Conservation (phyloP, 1,284 basidiomycete genomes). For the Trichosporon ovoides region DNA sequence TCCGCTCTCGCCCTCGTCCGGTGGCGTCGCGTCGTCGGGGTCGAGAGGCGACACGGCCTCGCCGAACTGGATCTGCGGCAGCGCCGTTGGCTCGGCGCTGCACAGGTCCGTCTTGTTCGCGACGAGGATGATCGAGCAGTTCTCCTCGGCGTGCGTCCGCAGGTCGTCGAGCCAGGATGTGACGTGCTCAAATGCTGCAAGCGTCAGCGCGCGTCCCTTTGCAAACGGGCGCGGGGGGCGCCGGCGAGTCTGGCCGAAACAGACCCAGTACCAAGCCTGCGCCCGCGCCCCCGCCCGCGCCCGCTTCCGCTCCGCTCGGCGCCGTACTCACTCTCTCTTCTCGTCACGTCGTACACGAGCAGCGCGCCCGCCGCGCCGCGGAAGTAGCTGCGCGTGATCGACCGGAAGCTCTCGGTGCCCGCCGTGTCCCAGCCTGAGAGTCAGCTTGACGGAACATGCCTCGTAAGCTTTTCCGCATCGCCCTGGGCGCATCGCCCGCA, state of each 20-base stretch:
- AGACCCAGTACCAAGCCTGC: no score
- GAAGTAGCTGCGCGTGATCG: conserved; percentile 93
- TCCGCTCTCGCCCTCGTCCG: no score
- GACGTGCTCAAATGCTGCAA: conserved; percentile 42
- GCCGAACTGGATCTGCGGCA: conserved; percentile 32
- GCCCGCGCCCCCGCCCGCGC: no score
- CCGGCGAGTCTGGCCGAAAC: no score
- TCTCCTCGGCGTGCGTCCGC: conserved; percentile 40
- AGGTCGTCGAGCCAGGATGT: conserved; percentile 44
- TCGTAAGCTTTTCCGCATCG: no score
- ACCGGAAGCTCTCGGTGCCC: conserved; percentile 42
- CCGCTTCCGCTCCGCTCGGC: neutral
- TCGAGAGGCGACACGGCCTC: conserved; percentile 22
- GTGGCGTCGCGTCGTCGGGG: neutral
- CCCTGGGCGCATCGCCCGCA: no score
- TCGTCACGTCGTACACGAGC: conserved; percentile 92
- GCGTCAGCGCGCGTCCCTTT: neutral
- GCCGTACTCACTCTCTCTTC: conserved; percentile 50
- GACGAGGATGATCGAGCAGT: conserved; percentile 43
- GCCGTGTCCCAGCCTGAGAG: conserved; percentile 45
- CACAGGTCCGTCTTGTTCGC: conserved; percentile 47
- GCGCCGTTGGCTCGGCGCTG: conserved; percentile 21
- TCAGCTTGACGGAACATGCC: no score
- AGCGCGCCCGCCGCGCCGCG: conserved; percentile 87
- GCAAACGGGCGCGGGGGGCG: no score